Percentiles rank a stretch among this genome's conserved stretches.
These are phyloP conservation scores for Celoporthe dispersa DNA, from an alignment of 2,329 filamentous ascomycete genomes.

Conservation along the genomic window DNA sequence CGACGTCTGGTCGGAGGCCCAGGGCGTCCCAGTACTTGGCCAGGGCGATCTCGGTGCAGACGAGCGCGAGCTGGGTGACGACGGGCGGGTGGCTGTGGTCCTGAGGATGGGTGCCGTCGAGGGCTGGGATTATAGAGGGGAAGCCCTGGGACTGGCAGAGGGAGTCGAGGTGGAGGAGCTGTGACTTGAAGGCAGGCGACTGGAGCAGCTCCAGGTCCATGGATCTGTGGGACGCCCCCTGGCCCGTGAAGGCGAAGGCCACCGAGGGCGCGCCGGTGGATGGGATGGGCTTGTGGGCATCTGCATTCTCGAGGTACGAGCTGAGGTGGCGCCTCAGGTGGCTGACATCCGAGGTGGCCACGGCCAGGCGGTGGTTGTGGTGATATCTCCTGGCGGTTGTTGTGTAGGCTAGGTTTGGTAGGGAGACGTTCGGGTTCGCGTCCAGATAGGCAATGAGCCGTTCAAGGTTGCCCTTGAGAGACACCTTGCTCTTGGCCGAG, in stretches of 20 bases:
- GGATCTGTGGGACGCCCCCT: slow-evolving; percentile 43
- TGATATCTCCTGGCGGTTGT: slow-evolving; percentile 54
- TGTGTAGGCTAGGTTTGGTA: slow-evolving; percentile 57
- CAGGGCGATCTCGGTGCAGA: slow-evolving; percentile 48
- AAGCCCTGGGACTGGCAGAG: slow-evolving; percentile 41
- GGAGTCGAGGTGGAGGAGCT: slow-evolving; percentile 41
- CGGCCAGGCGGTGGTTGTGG: slow-evolving; percentile 37
- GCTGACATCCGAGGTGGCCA: slow-evolving; percentile 32
- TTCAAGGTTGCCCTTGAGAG: slow-evolving; percentile 49
- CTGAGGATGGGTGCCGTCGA: slow-evolving; percentile 43
- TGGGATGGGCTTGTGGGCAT: slow-evolving; percentile 33
- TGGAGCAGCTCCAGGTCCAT: slow-evolving; percentile 43
- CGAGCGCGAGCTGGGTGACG: slow-evolving; percentile 44
- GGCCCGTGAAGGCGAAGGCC: slow-evolving; percentile 50
- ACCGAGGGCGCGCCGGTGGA: slow-evolving; percentile 34
- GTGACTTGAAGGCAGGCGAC: slow-evolving; percentile 39
- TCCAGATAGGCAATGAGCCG: slow-evolving; percentile 45
- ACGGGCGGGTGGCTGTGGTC: slow-evolving; percentile 31
- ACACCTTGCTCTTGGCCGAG: slow-evolving; percentile 47
- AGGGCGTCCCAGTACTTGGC: slow-evolving; percentile 49
- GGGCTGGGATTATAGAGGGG: slow-evolving; percentile 44
- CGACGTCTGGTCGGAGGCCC: slow-evolving; percentile 47
- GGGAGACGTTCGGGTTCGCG: slow-evolving; percentile 40
- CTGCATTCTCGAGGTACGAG: slow-evolving; percentile 25
- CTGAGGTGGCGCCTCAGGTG: slow-evolving; percentile 34